Evolutionary conservation across 768 basidiomycete species (phyloP).

Genomic region (Pisolithus orientalis): DNA sequence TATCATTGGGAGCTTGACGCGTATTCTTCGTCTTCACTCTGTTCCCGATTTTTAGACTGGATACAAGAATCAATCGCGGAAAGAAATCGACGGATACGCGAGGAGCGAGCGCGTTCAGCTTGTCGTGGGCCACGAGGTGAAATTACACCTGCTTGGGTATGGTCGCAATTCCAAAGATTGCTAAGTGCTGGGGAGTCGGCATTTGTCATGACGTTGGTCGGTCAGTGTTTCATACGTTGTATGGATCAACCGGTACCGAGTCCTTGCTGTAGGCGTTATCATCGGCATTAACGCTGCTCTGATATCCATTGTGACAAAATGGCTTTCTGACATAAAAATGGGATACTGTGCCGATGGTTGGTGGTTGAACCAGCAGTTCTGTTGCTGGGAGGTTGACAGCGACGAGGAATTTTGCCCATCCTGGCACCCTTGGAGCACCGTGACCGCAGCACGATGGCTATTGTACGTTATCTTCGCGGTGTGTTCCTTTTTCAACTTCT

Average conservation of each 20-base stretch:
- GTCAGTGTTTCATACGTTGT: conserved; percentile 41
- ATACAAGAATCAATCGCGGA: conserved; percentile 93
- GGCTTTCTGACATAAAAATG: conserved; percentile 97
- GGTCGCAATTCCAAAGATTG: conserved; percentile 53
- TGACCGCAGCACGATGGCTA: conserved; percentile 67
- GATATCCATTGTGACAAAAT: conserved; percentile 92
- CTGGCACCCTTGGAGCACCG: conserved; percentile 86
- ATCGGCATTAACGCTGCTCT: conserved; percentile 94
- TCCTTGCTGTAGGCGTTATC: conserved; percentile 54
- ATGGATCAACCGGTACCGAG: conserved; percentile 3
- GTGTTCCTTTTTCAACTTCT: conserved; percentile 25
- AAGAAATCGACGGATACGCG: conserved; percentile 68
- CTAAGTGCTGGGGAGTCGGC: conserved; percentile 79
- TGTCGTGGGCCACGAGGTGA: conserved; percentile 45
- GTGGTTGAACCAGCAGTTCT: conserved; percentile 98
- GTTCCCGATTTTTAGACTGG: conserved; percentile 62
- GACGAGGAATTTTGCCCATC: conserved; percentile 82
- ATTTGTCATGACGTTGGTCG: conserved; percentile 87
- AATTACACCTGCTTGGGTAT: conserved; percentile 50
- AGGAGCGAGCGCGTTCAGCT: conserved; percentile 34
- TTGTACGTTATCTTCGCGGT: conserved; percentile 90
- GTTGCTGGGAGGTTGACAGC: conserved; percentile 92
- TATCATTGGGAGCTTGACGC: conserved; percentile 16
- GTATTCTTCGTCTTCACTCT: conserved; percentile 6
- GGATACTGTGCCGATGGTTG: conserved; percentile 95